Evolutionary conservation across 2,329 filamentous ascomycete species (phyloP).

Genomic region (Claviceps fusiformis): DNA sequence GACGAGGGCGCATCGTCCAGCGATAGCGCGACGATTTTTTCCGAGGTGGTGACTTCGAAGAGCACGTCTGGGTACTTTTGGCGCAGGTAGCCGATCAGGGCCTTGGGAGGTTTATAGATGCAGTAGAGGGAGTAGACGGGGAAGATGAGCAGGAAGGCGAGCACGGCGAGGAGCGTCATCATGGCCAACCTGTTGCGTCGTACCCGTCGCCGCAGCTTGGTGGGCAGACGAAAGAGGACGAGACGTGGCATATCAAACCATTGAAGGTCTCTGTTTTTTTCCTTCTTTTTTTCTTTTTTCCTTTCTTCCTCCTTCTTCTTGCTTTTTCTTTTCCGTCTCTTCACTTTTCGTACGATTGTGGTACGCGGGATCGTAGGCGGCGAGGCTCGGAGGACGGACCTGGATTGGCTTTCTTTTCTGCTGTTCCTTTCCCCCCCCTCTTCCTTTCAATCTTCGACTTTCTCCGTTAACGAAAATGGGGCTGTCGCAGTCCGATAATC

Average conservation of each 20-base stretch:
- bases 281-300: not conserved
- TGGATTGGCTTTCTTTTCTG: not conserved
- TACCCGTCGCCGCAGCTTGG: conserved; percentile 42
- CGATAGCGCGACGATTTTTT: conserved; percentile 65
- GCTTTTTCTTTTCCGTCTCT: not conserved
- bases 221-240: conserved; percentile 39
- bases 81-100: conserved; percentile 58
- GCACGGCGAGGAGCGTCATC: conserved; percentile 27
- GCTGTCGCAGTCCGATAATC: not conserved
- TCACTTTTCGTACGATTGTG: not conserved
- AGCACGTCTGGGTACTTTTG: conserved; percentile 64
- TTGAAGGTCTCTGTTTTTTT: not conserved
- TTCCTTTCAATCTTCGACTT: not conserved
- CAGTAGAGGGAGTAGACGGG: conserved; percentile 42
- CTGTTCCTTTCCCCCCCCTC: not conserved
- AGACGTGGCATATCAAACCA: conserved; percentile 22
- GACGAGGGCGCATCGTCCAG: conserved; percentile 75
- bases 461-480: not conserved
- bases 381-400: not conserved
- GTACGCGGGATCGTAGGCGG: not conserved
- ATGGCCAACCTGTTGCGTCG: conserved; percentile 46
- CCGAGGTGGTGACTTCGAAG: conserved; percentile 47
- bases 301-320: not conserved
- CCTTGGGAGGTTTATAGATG: conserved; percentile 68
- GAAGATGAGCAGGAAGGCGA: conserved; percentile 22